These are phyloP conservation scores for Setaria viridis DNA, from an alignment of 202 grass and related monocot species.

Conservation along the genomic window DNA sequence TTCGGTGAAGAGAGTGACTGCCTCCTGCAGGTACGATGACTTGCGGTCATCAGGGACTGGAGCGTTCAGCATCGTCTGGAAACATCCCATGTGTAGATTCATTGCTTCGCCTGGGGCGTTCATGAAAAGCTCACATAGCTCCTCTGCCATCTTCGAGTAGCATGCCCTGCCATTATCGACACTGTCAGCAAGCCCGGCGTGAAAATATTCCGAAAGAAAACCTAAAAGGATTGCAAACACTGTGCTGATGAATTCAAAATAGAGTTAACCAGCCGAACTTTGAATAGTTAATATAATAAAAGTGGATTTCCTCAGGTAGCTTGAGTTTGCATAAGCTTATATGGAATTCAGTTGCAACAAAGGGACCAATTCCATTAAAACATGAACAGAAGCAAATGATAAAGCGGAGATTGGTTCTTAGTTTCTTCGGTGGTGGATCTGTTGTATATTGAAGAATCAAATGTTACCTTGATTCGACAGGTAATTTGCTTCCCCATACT, in stretches of 20 bases:
- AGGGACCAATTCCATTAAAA: conserved; percentile 1
- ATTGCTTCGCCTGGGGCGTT: conserved; percentile 44
- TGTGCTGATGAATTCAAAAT: neutral
- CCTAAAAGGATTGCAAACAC: neutral
- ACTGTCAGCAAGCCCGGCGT: conserved; percentile 24
- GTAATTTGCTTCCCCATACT: conserved; percentile 89
- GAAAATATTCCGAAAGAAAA: neutral
- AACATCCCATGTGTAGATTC: conserved; percentile 70
- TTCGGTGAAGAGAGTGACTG: conserved; percentile 70
- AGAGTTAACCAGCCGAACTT: neutral
- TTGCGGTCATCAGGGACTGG: conserved; percentile 63
- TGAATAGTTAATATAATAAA: neutral
- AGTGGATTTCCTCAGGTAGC: neutral
- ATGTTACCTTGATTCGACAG: conserved; percentile 82
- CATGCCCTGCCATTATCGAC: conserved; percentile 58
- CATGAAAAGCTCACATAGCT: conserved; percentile 65
- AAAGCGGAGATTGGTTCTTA: neutral
- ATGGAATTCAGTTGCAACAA: neutral
- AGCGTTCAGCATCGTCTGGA: conserved; percentile 68
- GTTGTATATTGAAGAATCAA: neutral
- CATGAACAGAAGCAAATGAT: neutral
- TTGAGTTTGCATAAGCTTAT: neutral
- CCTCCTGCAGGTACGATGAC: conserved; percentile 64
- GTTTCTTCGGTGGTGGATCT: conserved; percentile 11
- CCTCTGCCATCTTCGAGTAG: conserved; percentile 88